phyloP scores from a whole-genome alignment of 164 flowering plant genomes.

The Sextonia rubra region DNA sequence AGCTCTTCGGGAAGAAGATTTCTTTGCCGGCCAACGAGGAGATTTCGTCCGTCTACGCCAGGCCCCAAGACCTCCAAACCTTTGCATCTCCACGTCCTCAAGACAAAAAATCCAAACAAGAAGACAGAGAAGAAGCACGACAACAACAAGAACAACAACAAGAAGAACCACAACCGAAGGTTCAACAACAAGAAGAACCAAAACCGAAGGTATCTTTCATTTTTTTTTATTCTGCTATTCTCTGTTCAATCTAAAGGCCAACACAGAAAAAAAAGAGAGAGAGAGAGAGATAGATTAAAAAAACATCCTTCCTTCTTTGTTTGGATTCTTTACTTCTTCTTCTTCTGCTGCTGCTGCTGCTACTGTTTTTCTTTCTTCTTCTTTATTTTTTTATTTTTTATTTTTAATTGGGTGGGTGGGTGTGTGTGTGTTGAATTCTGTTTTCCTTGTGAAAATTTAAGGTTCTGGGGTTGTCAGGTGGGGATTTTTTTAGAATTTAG shows the following conservation, averaged over 20 bases:
- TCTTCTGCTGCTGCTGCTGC: neutral
- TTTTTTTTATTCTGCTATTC: neutral
- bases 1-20: constrained; percentile 22
- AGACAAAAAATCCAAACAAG: neutral
- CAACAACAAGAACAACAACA: neutral
- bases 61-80: neutral
- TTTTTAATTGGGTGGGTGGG: too few relatives aligned
- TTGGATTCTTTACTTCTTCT: too few relatives aligned
- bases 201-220: neutral
- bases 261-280: too few relatives aligned
- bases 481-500: too few relatives aligned
- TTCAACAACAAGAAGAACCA: neutral
- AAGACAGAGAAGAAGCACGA: neutral
- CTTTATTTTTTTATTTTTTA: too few relatives aligned
- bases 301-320: neutral
- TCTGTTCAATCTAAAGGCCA: too few relatives aligned
- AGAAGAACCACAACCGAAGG: neutral
- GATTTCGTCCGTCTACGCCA: neutral
- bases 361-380: too few relatives aligned
- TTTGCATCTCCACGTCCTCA: neutral
- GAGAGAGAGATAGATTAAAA: too few relatives aligned
- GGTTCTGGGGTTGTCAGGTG: too few relatives aligned
- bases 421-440: neutral
- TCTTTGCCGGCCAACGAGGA: constrained; percentile 6
- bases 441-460: neutral